Evolutionary conservation across 805 yeast genomes (phyloP), one percentile per base, ranked within the genome.

Genomic region (Priceomyces melissophilus): DNA sequence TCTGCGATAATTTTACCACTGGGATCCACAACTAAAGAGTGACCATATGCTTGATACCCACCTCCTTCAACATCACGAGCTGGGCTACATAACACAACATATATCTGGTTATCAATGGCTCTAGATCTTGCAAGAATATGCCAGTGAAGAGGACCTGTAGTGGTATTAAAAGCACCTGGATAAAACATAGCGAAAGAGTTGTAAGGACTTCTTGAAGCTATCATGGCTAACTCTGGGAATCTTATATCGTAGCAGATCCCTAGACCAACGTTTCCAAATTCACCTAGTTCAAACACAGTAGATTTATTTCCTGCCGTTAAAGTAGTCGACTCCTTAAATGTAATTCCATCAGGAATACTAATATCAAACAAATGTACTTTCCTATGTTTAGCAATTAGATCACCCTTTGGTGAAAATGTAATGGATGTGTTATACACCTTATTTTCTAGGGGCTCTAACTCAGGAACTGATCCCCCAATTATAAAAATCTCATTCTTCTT

Each of bases 391-490:
- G 88, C 96, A 41, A 91, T 78, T 41, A 90, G 69, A 30, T 80
- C 74, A 3, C 99, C 99, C 2, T 60, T 35, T 2, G 82, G 83
- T 45, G 79, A 63, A 58, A 87, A 91, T 3, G 95, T 79, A 43
- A 87, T 57, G 3, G 88, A 83, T 7, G 97, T 91, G 68, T 90
- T 90, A 72, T 48, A 61, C 14, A 61, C 48, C 30, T 81, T 82
- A 40, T 73, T 71, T 36, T 75, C 79, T 14, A 62, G 67, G 3
- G 58, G 50, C 10, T 73, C 79, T 23, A 75, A 53, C 60, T 93
- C 99, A 1, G 98, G 98, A 49, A 87, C 80, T 1, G 96, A 87
- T 11, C 99, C 99, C 11, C 98, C 98, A 32, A 91, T 76, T 32
- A 91, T 69, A 42, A 73, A 79, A 12, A 88, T 74, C 4, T 69